These are phyloP conservation scores for Psilocybe sp. DNA, from an alignment of 768 basidiomycete species.

Conservation along the genomic window DNA sequence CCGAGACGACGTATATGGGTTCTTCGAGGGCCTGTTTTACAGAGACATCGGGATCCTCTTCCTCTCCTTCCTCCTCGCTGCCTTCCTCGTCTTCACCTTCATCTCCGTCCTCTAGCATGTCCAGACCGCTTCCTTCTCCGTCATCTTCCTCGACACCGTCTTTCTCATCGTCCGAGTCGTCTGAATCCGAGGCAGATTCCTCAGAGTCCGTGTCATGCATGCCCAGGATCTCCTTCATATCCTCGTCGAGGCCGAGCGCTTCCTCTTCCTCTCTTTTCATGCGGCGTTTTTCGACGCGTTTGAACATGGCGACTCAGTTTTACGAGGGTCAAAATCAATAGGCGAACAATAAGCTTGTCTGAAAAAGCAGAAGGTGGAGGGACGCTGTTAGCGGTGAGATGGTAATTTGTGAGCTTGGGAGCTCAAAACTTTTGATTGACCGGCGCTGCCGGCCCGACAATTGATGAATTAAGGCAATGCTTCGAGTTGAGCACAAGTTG, in stretches of 20 bases:
- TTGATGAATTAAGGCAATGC: too few relatives aligned
- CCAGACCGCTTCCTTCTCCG: conserved; percentile 22
- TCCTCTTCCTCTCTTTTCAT: conserved; percentile 62
- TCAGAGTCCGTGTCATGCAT: conserved; percentile 76
- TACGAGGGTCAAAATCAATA: neutral
- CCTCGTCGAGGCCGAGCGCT: conserved; percentile 59
- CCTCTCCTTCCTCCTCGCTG: conserved; percentile 23
- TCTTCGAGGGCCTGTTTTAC: conserved; percentile 59
- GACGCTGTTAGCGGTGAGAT: too few relatives aligned
- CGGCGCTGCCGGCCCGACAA: too few relatives aligned
- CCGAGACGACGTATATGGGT: conserved; percentile 58
- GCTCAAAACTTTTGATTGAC: too few relatives aligned
- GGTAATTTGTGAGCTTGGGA: too few relatives aligned
- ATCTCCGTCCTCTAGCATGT: conserved; percentile 15
- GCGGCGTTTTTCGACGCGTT: conserved; percentile 68
- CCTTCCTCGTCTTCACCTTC: conserved; percentile 24
- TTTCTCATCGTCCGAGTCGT: conserved; percentile 15
- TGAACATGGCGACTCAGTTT: conserved; percentile 56
- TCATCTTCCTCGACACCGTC: conserved; percentile 17
- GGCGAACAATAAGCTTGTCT: too few relatives aligned
- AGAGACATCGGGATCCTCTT: conserved; percentile 44
- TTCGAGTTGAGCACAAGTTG: too few relatives aligned
- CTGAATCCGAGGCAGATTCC: conserved; percentile 57
- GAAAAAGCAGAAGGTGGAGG: too few relatives aligned
- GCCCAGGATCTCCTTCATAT: conserved; percentile 62